Evolutionary conservation across 495 filamentous ascomycete species (phyloP).

Genomic region (Friedmanniomyces endolithicus): DNA sequence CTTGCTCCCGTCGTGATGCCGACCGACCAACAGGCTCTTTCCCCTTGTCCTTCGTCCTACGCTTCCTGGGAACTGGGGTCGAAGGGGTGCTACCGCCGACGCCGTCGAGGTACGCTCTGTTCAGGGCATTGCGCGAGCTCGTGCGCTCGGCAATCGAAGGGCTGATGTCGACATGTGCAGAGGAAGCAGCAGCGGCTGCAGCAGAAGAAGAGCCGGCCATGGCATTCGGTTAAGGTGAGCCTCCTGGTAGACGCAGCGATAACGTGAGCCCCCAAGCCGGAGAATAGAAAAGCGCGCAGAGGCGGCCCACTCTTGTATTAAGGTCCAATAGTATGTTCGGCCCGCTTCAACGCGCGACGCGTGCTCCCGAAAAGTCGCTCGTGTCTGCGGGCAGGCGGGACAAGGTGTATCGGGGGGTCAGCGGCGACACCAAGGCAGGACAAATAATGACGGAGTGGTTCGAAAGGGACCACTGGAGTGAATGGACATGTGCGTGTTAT

Average conservation of each 20-base stretch:
- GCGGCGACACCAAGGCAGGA: not conserved
- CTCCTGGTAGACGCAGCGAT: not conserved
- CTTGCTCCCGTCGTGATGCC: not conserved
- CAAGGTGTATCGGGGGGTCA: not conserved
- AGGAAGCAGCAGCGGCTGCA: not conserved
- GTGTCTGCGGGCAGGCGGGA: not conserved
- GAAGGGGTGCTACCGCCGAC: constrained; percentile 1
- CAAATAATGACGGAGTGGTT: not conserved
- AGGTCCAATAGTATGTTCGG: not conserved
- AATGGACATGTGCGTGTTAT: not conserved
- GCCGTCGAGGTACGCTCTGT: not conserved
- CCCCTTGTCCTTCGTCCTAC: constrained; percentile 7
- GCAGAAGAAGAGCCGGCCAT: not conserved
- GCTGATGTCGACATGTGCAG: not conserved
- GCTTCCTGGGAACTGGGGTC: constrained; percentile 6
- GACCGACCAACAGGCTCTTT: constrained; percentile 5
- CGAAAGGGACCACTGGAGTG: not conserved
- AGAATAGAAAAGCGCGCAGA: not conserved
- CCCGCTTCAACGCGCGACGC: not conserved
- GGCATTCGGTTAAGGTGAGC: not conserved
- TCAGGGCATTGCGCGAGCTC: constrained; percentile 14
- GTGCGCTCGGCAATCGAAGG: constrained; percentile 9
- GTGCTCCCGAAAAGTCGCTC: not conserved
- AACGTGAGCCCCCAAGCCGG: not conserved
- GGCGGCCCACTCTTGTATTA: not conserved